phyloP scores from a whole-genome alignment of 176 grass and related monocot genomes.

The Aegilops umbellulata region DNA sequence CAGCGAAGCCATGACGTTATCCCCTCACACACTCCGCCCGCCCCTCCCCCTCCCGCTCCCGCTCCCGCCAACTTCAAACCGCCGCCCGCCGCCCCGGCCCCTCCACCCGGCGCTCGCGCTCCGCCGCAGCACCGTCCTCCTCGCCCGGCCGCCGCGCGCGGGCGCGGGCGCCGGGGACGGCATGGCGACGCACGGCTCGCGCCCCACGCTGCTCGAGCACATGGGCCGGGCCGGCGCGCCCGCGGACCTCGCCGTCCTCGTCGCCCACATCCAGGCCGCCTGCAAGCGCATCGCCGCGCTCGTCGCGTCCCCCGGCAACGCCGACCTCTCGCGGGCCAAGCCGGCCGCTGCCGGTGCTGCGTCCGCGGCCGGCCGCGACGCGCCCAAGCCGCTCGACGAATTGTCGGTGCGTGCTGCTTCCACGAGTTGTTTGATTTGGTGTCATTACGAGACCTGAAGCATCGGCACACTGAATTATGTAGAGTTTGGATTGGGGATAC shows the following conservation, averaged over 20 bases:
- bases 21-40: not conserved
- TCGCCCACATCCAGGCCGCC: slow-evolving; percentile 77
- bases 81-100: not conserved
- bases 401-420: slow-evolving; percentile 45
- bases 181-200: slow-evolving; percentile 28
- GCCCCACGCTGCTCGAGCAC: slow-evolving; percentile 59
- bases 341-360: not conserved
- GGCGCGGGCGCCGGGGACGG: not conserved
- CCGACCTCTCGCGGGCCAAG: slow-evolving; percentile 38
- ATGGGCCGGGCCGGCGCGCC: slow-evolving; percentile 38
- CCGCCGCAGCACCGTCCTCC: not conserved
- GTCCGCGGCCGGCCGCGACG: slow-evolving; percentile 47
- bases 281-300: slow-evolving; percentile 87
- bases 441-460: not conserved
- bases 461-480: too few relatives aligned
- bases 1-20: slow-evolving; percentile 34
- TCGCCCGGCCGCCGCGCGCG: not conserved
- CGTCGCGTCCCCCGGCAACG: slow-evolving; percentile 62
- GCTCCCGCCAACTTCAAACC: slow-evolving; percentile 34
- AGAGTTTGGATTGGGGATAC: too few relatives aligned
- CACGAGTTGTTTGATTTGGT: not conserved
- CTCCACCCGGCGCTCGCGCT: not conserved
- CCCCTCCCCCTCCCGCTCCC: not conserved
- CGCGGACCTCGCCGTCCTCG: slow-evolving; percentile 61
- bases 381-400: slow-evolving; percentile 84